Evolutionary conservation across 2,329 filamentous ascomycete genomes (phyloP).

Genomic region (Pseudocercospora musae): DNA sequence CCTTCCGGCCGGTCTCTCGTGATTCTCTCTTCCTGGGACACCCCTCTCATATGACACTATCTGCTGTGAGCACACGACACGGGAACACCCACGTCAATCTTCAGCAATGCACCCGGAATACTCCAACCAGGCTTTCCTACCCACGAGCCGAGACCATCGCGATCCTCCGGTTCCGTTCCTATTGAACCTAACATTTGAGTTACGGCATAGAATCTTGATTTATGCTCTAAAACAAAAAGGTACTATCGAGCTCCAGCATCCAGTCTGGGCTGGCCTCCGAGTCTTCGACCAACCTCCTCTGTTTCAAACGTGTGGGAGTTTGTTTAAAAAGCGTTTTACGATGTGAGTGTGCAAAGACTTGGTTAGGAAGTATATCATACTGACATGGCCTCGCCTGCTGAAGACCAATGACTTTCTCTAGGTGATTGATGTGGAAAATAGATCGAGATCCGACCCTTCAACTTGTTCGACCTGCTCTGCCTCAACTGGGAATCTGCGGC

Average conservation of each 20-base stretch:
- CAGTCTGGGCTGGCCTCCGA: slow-evolving; percentile 22
- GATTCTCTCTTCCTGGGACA: not conserved
- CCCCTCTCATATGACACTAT: not conserved
- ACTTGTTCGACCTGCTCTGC: slow-evolving; percentile 1
- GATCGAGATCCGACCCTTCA: slow-evolving; percentile 14
- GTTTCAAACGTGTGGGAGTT: slow-evolving; percentile 16
- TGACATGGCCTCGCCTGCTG: not conserved
- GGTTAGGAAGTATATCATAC: not conserved
- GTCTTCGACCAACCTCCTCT: slow-evolving; percentile 22
- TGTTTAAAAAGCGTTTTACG: slow-evolving; percentile 27
- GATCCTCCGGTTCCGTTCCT: not conserved
- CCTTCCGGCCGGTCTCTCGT: not conserved
- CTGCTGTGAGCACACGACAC: not conserved
- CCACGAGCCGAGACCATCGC: not conserved
- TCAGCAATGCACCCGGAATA: not conserved
- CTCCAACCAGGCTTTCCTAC: not conserved
- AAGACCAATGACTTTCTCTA: slow-evolving; percentile 24
- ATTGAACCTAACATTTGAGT: slow-evolving; percentile 16
- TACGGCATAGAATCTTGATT: slow-evolving; percentile 21
- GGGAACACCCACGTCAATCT: not conserved
- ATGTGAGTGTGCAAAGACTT: not conserved
- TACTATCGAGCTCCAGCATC: slow-evolving; percentile 23
- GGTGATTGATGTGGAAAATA: slow-evolving; percentile 21
- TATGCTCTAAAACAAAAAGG: slow-evolving; percentile 15
- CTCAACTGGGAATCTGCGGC: not conserved